A percentile compares a stretch with the other conserved stretches of the same genome.
These are phyloP conservation scores for Linum usitatissimum DNA, from an alignment of 345 rosid species.

Conservation along the genomic window DNA sequence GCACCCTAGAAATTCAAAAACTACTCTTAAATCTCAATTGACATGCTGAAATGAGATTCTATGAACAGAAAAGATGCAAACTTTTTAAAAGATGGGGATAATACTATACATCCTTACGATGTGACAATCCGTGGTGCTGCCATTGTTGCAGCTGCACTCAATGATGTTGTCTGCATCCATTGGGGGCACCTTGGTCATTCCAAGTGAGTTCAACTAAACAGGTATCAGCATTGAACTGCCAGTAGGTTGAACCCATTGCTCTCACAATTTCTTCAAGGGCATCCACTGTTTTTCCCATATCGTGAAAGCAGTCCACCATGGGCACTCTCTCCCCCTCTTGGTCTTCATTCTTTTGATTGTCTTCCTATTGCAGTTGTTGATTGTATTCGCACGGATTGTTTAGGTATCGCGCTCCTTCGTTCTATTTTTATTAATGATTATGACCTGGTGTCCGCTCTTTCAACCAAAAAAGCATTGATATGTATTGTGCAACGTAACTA, in stretches of 20 bases:
- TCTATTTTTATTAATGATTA: too few relatives aligned
- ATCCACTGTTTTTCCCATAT: constrained; percentile 36
- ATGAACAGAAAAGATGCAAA: background rate
- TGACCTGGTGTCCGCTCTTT: too few relatives aligned
- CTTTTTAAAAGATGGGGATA: constrained; percentile 4
- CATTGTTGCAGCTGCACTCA: constrained; percentile 29
- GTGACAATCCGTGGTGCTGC: constrained; percentile 34
- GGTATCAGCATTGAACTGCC: constrained; percentile 34
- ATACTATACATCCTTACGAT: constrained; percentile 36
- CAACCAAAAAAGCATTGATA: too few relatives aligned
- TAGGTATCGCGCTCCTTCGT: too few relatives aligned
- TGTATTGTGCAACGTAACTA: too few relatives aligned
- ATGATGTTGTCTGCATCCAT: constrained; percentile 24
- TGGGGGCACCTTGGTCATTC: constrained; percentile 24
- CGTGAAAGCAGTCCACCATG: too few relatives aligned
- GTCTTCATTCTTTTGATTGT: too few relatives aligned
- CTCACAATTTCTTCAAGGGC: constrained; percentile 31
- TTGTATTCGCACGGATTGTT: too few relatives aligned
- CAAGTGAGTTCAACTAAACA: constrained; percentile 25
- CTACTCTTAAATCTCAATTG: too few relatives aligned
- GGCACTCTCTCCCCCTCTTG: too few relatives aligned
- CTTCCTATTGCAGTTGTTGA: too few relatives aligned
- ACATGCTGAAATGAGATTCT: too few relatives aligned
- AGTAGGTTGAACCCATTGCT: constrained; percentile 30
- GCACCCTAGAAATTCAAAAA: constrained; percentile 24